Conservation (phyloP, 352 stramenopile genomes). For the Globisporangium camurandrum region DNA sequence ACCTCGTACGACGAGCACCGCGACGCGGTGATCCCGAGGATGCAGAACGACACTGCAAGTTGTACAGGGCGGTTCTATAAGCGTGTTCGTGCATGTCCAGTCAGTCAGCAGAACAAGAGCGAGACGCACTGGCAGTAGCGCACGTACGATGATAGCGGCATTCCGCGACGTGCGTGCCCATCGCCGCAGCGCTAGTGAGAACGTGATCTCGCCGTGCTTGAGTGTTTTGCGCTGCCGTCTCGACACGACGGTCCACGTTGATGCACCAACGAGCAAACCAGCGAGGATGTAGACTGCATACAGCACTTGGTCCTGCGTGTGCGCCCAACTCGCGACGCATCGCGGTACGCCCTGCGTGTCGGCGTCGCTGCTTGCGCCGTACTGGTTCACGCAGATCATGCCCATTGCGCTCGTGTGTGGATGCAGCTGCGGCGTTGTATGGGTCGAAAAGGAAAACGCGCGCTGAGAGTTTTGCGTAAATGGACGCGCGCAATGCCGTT, state of each 20-base stretch:
- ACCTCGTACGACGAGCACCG: slow-evolving; percentile 75
- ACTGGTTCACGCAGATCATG: slow-evolving; percentile 63
- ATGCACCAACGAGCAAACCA: slow-evolving; percentile 36
- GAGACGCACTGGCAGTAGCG: not conserved
- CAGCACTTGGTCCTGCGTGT: slow-evolving; percentile 68
- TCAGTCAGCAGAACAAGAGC: not conserved
- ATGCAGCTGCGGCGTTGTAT: no score
- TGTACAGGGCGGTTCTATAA: slow-evolving; percentile 69
- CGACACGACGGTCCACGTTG: slow-evolving; percentile 48
- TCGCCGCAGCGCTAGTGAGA: slow-evolving; percentile 64
- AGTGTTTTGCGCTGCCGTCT: slow-evolving; percentile 45
- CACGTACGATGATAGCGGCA: slow-evolving; percentile 59
- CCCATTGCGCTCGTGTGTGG: slow-evolving; percentile 30
- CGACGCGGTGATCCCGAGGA: slow-evolving; percentile 58
- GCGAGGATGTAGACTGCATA: slow-evolving; percentile 40
- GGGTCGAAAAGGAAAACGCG: no score
- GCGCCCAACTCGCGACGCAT: slow-evolving; percentile 65
- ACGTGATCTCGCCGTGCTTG: slow-evolving; percentile 58
- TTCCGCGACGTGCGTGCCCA: slow-evolving; percentile 72
- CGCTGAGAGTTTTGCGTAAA: no score
- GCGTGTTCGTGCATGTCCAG: not conserved
- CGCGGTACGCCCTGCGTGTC: slow-evolving; percentile 23
- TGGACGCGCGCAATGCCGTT: no score
- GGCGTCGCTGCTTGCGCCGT: slow-evolving; percentile 8
- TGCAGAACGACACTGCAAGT: slow-evolving; percentile 60